Conservation (phyloP, 2,329 filamentous ascomycete species). For the Pseudogymnoascus sp. region DNA sequence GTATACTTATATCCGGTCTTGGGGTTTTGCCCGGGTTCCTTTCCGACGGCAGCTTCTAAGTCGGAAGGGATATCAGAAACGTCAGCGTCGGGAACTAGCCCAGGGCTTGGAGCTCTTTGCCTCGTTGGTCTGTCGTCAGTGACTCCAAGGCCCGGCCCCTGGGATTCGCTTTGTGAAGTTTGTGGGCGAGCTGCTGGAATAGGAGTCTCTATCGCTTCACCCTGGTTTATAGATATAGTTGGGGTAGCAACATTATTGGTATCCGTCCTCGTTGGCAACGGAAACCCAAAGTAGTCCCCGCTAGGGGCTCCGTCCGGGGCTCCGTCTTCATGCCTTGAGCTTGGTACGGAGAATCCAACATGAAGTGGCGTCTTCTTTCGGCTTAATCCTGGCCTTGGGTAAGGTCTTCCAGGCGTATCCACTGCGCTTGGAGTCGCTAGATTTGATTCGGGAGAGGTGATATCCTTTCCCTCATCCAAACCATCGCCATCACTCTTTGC, state of each 20-base stretch:
- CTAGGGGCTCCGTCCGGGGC: not conserved
- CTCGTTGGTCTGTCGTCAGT: not conserved
- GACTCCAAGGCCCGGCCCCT: not conserved
- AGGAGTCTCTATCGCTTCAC: not conserved
- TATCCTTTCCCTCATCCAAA: not conserved
- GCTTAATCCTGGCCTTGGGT: not conserved
- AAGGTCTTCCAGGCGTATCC: not conserved
- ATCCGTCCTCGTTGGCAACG: not conserved
- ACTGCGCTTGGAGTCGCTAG: not conserved
- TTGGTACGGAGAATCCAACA: not conserved
- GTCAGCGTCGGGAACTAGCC: not conserved
- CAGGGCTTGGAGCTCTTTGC: not conserved
- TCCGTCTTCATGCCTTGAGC: not conserved
- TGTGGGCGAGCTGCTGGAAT: not conserved
- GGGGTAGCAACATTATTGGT: not conserved
- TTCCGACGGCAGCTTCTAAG: not conserved
- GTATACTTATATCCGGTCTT: slow-evolving; percentile 35
- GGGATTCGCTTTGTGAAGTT: not conserved
- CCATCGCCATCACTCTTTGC: not conserved
- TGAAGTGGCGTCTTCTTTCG: slow-evolving; percentile 1
- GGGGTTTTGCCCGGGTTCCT: not conserved
- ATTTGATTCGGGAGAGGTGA: not conserved
- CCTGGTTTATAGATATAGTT: not conserved
- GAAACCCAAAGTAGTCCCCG: not conserved
- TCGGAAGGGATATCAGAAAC: not conserved